A percentile compares a stretch with the other conserved stretches of the same genome.
Conservation (phyloP, 1,284 basidiomycete genomes). For the Erythrobasidium hasegawianum region DNA sequence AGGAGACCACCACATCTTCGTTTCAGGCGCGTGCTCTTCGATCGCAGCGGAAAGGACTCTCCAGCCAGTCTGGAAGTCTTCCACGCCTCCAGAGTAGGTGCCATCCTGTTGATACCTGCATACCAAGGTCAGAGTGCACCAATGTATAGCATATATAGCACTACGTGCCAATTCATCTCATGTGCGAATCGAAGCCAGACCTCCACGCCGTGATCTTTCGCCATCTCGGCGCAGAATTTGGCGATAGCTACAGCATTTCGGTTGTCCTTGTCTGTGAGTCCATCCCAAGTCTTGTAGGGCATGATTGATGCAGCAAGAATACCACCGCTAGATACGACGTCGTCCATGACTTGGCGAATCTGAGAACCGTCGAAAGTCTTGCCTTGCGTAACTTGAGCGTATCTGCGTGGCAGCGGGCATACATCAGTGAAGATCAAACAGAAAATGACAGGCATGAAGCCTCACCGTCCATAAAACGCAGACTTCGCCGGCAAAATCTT, state of each 20-base stretch:
- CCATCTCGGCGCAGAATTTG: conserved; percentile 47
- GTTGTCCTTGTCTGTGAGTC: conserved; percentile 43
- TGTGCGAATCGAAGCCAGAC: conserved; percentile 49
- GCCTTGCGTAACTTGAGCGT: conserved; percentile 30
- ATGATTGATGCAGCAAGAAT: conserved; percentile 36
- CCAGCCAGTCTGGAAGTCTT: conserved; percentile 50
- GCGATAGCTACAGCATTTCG: conserved; percentile 46
- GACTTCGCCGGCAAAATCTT: conserved; percentile 26
- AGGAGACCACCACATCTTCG: conserved; percentile 45
- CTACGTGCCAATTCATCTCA: conserved; percentile 19
- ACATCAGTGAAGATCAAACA: too few species aligned
- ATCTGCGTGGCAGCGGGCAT: too few species aligned
- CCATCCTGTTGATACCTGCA: conserved; percentile 40
- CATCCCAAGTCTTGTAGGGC: conserved; percentile 40
- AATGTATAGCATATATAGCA: too few species aligned
- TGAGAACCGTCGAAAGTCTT: conserved; percentile 33
- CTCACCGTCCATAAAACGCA: conserved; percentile 22
- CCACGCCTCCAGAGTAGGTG: conserved; percentile 45
- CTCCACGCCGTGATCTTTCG: conserved; percentile 48
- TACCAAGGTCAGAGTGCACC: too few species aligned
- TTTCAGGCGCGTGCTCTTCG: conserved; percentile 45
- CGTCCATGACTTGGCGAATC: conserved; percentile 31
- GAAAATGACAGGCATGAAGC: too few species aligned
- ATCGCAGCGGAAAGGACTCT: conserved; percentile 46
- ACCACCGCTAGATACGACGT: conserved; percentile 29